These are phyloP conservation scores for Citrus inodora DNA, from an alignment of 345 rosid species.

Conservation along the genomic window DNA sequence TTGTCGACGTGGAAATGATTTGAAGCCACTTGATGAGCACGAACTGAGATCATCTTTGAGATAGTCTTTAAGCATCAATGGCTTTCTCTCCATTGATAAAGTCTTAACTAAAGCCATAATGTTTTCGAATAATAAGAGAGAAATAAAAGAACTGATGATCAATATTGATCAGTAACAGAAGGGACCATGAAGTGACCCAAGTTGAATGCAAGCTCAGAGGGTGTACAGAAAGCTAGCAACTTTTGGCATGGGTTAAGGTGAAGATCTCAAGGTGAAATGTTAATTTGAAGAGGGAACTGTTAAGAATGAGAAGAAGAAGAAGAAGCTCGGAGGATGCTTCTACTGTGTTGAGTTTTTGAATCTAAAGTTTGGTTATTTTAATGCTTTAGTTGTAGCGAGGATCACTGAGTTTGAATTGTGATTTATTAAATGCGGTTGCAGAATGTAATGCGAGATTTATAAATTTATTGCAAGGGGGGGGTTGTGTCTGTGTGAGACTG, in stretches of 20 bases:
- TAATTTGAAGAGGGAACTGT: neutral
- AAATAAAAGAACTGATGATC: neutral
- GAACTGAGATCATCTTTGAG: slow-evolving; percentile 75
- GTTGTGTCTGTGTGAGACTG: no score
- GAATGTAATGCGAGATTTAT: neutral
- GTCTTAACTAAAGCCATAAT: slow-evolving; percentile 27
- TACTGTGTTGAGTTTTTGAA: slow-evolving; percentile 21
- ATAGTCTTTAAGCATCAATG: slow-evolving; percentile 71
- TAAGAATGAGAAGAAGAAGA: slow-evolving; percentile 21
- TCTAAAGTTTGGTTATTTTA: slow-evolving; percentile 27
- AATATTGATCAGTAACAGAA: neutral
- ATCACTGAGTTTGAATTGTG: neutral
- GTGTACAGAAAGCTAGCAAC: neutral
- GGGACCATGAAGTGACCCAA: neutral
- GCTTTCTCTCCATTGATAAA: slow-evolving; percentile 22
- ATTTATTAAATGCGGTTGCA: neutral
- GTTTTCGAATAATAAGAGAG: neutral
- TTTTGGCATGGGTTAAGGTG: neutral
- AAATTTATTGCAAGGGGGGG: neutral
- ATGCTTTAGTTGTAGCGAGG: neutral
- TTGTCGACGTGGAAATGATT: slow-evolving; percentile 76
- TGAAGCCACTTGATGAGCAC: slow-evolving; percentile 88
- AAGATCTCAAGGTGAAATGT: slow-evolving; percentile 17
- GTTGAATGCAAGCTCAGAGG: neutral
- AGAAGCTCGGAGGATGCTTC: slow-evolving; percentile 29